A percentile compares a stretch with the other conserved stretches of the same genome.
phyloP scores from a whole-genome alignment of 352 stramenopile genomes.

The Phytophthora pseudosyringae region DNA sequence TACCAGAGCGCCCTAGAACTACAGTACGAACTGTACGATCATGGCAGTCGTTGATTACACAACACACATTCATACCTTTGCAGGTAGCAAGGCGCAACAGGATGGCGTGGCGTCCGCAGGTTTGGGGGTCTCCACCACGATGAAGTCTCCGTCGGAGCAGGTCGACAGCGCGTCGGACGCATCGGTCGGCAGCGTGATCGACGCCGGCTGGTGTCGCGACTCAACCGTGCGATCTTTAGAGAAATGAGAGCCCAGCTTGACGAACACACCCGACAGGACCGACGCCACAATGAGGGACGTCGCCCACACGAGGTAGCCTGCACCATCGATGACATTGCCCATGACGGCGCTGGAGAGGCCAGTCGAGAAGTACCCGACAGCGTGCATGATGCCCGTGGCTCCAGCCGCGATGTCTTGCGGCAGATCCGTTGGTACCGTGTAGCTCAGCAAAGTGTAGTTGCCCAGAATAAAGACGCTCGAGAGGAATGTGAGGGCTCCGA shows the following conservation, averaged over 20 bases:
- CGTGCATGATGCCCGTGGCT: slow-evolving; percentile 69
- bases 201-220: slow-evolving; percentile 29
- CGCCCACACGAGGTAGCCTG: slow-evolving; percentile 65
- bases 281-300: slow-evolving; percentile 67
- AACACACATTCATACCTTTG: slow-evolving; percentile 9
- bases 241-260: slow-evolving; percentile 66
- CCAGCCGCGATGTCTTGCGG: slow-evolving; percentile 73
- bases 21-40: not conserved
- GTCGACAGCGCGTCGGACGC: slow-evolving; percentile 21
- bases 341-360: slow-evolving; percentile 70
- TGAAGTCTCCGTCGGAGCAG: slow-evolving; percentile 31
- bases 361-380: slow-evolving; percentile 72
- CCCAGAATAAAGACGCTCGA: slow-evolving; percentile 75
- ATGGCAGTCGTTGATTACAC: slow-evolving; percentile 16
- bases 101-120: not conserved
- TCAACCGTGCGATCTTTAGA: slow-evolving; percentile 37
- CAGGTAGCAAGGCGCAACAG: slow-evolving; percentile 9
- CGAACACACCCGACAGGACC: slow-evolving; percentile 63
- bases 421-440: slow-evolving; percentile 77
- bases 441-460: slow-evolving; percentile 80
- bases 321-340: slow-evolving; percentile 61
- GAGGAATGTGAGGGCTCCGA: slow-evolving; percentile 67
- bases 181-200: slow-evolving; percentile 17
- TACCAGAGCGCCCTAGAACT: too few species aligned
- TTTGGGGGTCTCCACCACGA: slow-evolving; percentile 24